Evolutionary conservation across 805 yeast genomes (phyloP).

Genomic region (Kluyveromyces nonfermentans): DNA sequence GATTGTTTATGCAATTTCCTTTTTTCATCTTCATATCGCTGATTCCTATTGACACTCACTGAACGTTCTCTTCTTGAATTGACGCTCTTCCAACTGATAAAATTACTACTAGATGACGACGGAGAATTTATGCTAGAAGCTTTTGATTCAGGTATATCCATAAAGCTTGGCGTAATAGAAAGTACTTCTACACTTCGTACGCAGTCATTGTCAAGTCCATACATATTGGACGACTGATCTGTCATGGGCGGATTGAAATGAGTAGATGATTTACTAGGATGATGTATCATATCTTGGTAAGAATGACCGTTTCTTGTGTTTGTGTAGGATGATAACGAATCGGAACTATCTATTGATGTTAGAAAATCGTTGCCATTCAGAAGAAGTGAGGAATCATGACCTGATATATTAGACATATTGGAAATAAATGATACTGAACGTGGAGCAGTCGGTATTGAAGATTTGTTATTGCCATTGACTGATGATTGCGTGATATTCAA

Average conservation of each 20-base stretch:
- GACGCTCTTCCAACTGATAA: conserved; percentile 2
- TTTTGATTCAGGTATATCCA: conserved; percentile 28
- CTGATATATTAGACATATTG: conserved; percentile 1
- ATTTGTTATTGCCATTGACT: not conserved
- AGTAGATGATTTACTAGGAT: conserved; percentile 4
- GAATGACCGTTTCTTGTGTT: conserved; percentile 9
- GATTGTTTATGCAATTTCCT: not conserved
- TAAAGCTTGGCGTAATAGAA: conserved; percentile 33
- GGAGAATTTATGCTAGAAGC: conserved; percentile 3
- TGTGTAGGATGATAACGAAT: conserved; percentile 4
- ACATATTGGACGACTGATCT: not conserved
- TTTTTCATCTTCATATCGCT: conserved; percentile 6
- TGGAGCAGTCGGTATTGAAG: conserved; percentile 2
- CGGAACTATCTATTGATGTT: conserved; percentile 5
- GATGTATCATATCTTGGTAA: conserved; percentile 13
- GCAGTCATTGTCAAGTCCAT: conserved; percentile 13
- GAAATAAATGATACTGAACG: conserved; percentile 1
- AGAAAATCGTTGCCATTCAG: not conserved
- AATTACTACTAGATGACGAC: not conserved
- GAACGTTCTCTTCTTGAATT: conserved; percentile 6
- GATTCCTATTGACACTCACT: conserved; percentile 8
- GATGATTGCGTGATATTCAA: not conserved
- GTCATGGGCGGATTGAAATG: not conserved
- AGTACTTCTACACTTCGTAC: conserved; percentile 31
- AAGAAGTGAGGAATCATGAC: not conserved